Percentiles rank a stretch among this genome's conserved stretches.
phyloP scores from a whole-genome alignment of 2,329 filamentous ascomycete genomes.

The Fusarium globosum region DNA sequence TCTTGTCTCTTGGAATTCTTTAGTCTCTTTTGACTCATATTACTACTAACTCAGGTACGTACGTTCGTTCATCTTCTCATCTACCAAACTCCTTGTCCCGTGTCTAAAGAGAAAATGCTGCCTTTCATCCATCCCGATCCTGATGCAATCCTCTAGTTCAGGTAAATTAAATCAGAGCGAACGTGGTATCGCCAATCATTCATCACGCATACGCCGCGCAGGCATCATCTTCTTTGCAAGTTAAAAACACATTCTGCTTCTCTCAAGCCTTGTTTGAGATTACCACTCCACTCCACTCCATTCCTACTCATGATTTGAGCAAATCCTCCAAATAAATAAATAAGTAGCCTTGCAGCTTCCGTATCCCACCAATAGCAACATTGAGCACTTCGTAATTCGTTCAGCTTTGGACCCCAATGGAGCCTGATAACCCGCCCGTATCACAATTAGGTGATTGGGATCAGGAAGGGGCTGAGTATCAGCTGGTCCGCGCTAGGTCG shows the following conservation, averaged over 20 bases:
- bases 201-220: slow-evolving; percentile 25
- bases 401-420: not conserved
- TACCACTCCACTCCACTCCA: slow-evolving; percentile 3
- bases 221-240: slow-evolving; percentile 22
- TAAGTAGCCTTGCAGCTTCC: not conserved
- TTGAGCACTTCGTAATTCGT: slow-evolving; percentile 19
- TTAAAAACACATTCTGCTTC: slow-evolving; percentile 30
- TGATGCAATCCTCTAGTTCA: slow-evolving; percentile 32
- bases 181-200: slow-evolving; percentile 42
- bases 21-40: slow-evolving; percentile 10
- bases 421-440: not conserved
- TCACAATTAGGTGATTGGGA: slow-evolving; percentile 67
- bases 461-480: slow-evolving; percentile 83
- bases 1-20: not conserved
- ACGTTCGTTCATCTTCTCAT: not conserved
- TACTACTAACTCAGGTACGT: not conserved
- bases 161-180: slow-evolving; percentile 36
- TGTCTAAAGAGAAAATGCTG: slow-evolving; percentile 34
- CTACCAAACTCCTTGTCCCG: slow-evolving; percentile 41
- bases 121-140: slow-evolving; percentile 13
- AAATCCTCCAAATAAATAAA: not conserved
- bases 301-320: not conserved
- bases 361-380: not conserved
- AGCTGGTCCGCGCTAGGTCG: slow-evolving; percentile 92
- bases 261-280: slow-evolving; percentile 3